Evolutionary conservation across 306 rosid species (phyloP).

Genomic region (Rosa multiflora): DNA sequence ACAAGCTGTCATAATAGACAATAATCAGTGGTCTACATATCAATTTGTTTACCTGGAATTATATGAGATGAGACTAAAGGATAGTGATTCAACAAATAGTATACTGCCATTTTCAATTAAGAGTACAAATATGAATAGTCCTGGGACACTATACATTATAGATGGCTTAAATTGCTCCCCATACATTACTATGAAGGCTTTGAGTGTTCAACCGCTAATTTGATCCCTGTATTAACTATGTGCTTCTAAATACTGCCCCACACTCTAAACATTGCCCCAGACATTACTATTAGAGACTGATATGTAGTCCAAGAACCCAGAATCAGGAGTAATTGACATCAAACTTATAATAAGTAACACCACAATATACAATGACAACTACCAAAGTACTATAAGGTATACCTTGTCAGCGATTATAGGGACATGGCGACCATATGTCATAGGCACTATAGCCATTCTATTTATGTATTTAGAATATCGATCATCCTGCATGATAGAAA

Average conservation of each 20-base stretch:
- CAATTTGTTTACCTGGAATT: slow-evolving; percentile 4
- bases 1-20: slow-evolving; percentile 56
- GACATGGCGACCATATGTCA: slow-evolving; percentile 91
- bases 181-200: not conserved
- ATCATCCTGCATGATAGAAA: slow-evolving; percentile 66
- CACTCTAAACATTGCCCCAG: not conserved
- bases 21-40: not conserved
- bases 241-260: not conserved
- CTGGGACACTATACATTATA: not conserved
- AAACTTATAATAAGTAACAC: slow-evolving; percentile 11
- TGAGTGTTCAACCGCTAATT: not conserved
- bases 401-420: slow-evolving; percentile 91
- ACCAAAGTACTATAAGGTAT: slow-evolving; percentile 14
- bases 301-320: not conserved
- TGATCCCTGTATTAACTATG: not conserved
- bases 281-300: not conserved
- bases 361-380: not conserved
- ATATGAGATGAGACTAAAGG: not conserved
- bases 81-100: not conserved
- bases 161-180: not conserved
- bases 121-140: not conserved
- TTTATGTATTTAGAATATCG: slow-evolving; percentile 80
- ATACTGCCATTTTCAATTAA: not conserved
- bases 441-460: slow-evolving; percentile 90
- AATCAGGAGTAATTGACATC: not conserved